Conservation (phyloP, 2,329 filamentous ascomycete genomes). For the Colletotrichum neosansevieriae region DNA sequence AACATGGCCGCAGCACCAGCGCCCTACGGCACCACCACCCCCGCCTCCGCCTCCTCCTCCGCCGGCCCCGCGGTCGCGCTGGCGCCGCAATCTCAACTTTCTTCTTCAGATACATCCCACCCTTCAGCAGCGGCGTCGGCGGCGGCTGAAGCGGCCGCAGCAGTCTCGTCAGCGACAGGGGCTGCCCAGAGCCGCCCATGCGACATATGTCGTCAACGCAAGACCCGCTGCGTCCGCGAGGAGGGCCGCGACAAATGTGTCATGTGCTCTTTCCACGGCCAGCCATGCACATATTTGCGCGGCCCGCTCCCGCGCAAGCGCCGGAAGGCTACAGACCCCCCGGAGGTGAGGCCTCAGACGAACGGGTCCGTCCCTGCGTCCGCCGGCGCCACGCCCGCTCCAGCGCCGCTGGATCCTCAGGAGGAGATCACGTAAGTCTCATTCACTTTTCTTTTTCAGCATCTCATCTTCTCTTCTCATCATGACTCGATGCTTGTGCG, state of each 20-base stretch:
- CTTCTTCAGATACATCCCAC: constrained; percentile 24
- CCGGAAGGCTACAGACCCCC: constrained; percentile 43
- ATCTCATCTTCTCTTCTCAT: not conserved
- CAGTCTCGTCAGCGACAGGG: constrained; percentile 17
- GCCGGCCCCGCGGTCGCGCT: constrained; percentile 26
- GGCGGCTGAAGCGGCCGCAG: not conserved
- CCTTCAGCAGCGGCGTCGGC: not conserved
- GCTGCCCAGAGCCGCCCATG: constrained; percentile 58
- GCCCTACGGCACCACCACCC: constrained; percentile 27
- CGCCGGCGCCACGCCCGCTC: constrained; percentile 24
- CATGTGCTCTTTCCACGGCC: constrained; percentile 74
- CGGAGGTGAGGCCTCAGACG: constrained; percentile 40
- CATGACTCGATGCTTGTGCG: not conserved
- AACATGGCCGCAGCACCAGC: constrained; percentile 28
- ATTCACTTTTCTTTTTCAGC: not conserved
- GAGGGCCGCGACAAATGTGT: constrained; percentile 70
- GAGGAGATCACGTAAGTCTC: constrained; percentile 40
- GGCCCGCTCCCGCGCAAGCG: constrained; percentile 50
- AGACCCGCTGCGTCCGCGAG: constrained; percentile 74
- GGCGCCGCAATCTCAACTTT: constrained; percentile 8
- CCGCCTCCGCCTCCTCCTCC: constrained; percentile 9
- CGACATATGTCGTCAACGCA: constrained; percentile 74
- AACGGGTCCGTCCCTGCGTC: constrained; percentile 35
- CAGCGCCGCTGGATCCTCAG: constrained; percentile 36
- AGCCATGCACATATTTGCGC: constrained; percentile 74